Evolutionary conservation across 202 grass and related monocot species (phyloP), one percentile per base, ranked within the genome.

Genomic region (Saccharum hybrid): DNA sequence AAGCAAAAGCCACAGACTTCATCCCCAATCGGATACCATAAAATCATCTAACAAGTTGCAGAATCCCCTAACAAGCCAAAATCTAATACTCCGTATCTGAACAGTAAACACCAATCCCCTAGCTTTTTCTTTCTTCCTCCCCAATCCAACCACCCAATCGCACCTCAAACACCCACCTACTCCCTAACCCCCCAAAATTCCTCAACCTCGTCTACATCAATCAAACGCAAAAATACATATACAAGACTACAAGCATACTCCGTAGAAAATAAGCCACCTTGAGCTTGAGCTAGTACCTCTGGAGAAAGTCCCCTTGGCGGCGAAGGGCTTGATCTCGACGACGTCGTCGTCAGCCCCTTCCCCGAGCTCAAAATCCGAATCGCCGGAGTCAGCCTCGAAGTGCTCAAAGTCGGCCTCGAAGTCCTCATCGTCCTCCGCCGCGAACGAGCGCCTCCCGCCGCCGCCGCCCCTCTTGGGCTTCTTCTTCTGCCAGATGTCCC

Each of bases 371-470:
- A 81, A 81, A 76, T 92, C 86, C 8, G 86, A 82, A 13, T 86
- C 88, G 28, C 45, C 86, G n/a, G 76, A 87, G 59, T 87, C 69
- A 0, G 31, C 83, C 84, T 76, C 77, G 66, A 93, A 96, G 74
- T 78, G 76, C 68, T 80, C 64, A 74, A 93, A 91, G 87, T 91
- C 88, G n/a, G 90, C 90, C 86, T 93, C 74, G 83, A 93, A 96
- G 67, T 93, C 90, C 80, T 81, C 90, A 0, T 85, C 75, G 11
- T 74, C 76, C 41, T 72, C 68, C 18, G 77, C 83, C 51, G 28
- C 63, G 28, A 90, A 84, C 41, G 64, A 60, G 45, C 79, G 77
- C 66, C 46, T 80, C 18, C 23, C 84, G 57, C 67, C 70, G 31
- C 62, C 66, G 59, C 41, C 76, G 80, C 68, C 69, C 49, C 54